A percentile compares a stretch with the other conserved stretches of the same genome.
Evolutionary conservation across 805 yeast genomes (phyloP).

Genomic region (Candida coleopterorum): DNA sequence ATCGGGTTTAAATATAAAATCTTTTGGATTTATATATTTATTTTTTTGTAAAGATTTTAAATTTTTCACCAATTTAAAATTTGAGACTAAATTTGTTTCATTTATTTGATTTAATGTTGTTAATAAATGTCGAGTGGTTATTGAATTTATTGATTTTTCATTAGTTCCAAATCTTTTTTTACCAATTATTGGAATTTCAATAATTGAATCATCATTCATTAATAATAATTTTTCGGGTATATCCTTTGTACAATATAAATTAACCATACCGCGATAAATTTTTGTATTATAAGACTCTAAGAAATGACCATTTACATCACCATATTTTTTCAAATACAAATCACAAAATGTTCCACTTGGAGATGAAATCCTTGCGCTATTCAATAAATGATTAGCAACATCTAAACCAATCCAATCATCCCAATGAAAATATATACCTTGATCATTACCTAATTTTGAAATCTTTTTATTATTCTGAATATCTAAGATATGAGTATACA

Average conservation of each 20-base stretch:
- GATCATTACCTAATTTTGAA: constrained; percentile 5
- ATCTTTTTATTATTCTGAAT: background rate
- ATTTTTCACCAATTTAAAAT: constrained; percentile 5
- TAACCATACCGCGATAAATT: constrained; percentile 29
- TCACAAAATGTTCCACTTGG: constrained; percentile 23
- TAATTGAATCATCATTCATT: constrained; percentile 19
- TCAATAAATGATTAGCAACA: constrained; percentile 19
- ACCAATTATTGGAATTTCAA: constrained; percentile 26
- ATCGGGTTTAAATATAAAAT: constrained; percentile 29
- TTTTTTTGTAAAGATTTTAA: constrained; percentile 6
- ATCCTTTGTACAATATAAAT: constrained; percentile 27
- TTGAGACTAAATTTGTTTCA: constrained; percentile 1
- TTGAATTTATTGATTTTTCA: background rate
- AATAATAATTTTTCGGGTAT: constrained; percentile 23
- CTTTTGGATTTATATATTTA: constrained; percentile 16
- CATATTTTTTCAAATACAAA: constrained; percentile 15
- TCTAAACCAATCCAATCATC: constrained; percentile 34
- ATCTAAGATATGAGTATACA: constrained; percentile 11
- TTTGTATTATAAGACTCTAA: constrained; percentile 30
- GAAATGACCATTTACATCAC: constrained; percentile 28
- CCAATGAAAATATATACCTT: constrained; percentile 35
- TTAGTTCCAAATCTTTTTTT: constrained; percentile 18
- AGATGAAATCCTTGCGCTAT: constrained; percentile 11
- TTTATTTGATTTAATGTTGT: constrained; percentile 6
- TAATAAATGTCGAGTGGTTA: constrained; percentile 5